These are phyloP conservation scores for Backusella morwellensis DNA, from an alignment of 192 early-diverging fungal genomes.

Conservation along the genomic window DNA sequence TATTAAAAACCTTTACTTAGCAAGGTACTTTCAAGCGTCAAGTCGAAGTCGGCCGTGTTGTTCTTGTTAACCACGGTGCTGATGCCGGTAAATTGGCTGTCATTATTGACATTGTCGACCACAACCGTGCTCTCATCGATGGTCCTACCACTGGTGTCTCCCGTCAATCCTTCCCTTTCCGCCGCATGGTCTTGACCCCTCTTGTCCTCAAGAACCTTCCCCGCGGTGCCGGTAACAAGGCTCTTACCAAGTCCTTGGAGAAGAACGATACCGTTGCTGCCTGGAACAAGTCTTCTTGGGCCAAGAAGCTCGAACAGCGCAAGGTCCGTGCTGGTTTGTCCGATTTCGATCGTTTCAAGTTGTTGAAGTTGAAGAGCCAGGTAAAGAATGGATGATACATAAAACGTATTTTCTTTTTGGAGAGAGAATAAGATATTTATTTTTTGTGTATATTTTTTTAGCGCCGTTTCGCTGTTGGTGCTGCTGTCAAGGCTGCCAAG, in stretches of 20 bases:
- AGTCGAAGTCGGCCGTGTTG: conserved; percentile 98
- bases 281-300: conserved; percentile 93
- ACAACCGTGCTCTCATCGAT: conserved; percentile 96
- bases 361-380: conserved; percentile 91
- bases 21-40: conserved; percentile 77
- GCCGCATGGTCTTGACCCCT: conserved; percentile 89
- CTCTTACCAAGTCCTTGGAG: conserved; percentile 81
- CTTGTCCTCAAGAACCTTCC: conserved; percentile 84
- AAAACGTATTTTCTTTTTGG: no score
- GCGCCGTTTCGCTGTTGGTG: conserved; percentile 32
- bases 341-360: conserved; percentile 99
- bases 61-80: conserved; percentile 91
- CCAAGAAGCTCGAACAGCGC: conserved; percentile 92
- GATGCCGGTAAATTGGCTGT: conserved; percentile 97
- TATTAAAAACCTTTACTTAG: conserved; percentile 8
- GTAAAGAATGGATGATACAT: conserved; percentile 25
- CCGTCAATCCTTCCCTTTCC: conserved; percentile 87
- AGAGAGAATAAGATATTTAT: background rate
- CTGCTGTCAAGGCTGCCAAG: conserved; percentile 30
- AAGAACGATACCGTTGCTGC: conserved; percentile 76
- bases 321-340: conserved; percentile 70
- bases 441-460: background rate
- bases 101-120: conserved; percentile 99
- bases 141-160: conserved; percentile 93
- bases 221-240: conserved; percentile 72